phyloP scores from a whole-genome alignment of 768 basidiomycete species.

The Suillus americanus region DNA sequence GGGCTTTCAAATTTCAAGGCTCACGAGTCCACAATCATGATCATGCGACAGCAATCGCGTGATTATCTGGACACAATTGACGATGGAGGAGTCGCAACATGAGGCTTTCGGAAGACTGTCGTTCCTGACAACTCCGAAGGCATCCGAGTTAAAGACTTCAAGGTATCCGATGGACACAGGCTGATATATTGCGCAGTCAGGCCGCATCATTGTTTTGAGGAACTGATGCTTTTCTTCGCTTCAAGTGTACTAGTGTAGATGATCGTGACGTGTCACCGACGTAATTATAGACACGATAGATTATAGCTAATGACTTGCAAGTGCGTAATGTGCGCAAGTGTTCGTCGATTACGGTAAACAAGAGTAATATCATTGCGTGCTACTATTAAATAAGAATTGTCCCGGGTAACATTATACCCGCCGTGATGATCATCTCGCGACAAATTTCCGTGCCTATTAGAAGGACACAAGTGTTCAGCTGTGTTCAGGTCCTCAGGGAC shows the following conservation, averaged over 20 bases:
- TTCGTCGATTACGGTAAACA: neutral
- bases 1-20: neutral
- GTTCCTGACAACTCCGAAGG: neutral
- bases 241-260: neutral
- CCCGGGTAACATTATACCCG: neutral
- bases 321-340: neutral
- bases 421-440: neutral
- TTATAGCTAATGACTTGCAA: neutral
- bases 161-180: neutral
- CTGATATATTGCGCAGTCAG: neutral
- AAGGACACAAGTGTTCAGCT: neutral
- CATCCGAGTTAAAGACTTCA: neutral
- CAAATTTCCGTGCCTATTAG: neutral
- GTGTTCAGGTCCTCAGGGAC: neutral
- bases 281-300: neutral
- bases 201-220: neutral
- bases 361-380: neutral
- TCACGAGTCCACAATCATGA: neutral
- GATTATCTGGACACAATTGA: neutral
- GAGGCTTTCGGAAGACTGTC: neutral
- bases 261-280: neutral
- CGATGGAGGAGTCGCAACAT: neutral
- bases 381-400: neutral
- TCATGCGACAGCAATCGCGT: neutral
- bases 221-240: neutral